Base-by-base conservation (phyloP, 345 rosid genomes). In the Acer negundo region DNA sequence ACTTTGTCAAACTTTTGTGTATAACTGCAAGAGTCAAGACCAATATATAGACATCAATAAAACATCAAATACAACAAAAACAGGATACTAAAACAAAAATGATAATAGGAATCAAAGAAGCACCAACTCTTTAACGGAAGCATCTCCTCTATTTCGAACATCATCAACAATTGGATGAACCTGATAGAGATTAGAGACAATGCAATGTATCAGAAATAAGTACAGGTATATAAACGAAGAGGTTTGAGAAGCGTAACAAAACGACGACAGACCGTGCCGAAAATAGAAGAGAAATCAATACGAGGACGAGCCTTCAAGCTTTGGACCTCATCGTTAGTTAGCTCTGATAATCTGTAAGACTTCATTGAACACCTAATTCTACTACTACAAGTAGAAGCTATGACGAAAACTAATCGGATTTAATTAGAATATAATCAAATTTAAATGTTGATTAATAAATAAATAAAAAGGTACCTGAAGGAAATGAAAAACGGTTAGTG, bases 1-100 rank as follows among this genome's bases (percentile, higher is more conserved):
- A 92, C 97, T 83, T 85, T 93, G 89, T 93, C 98, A 80, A 93
- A 95, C 79, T 69, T 93, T 71, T 85, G 86, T 61, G 99, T 95
- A 78, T 87, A 90, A 74, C 98, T 95, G 81, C 84, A 82, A 73
- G 38, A 35, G 38, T 35, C 38, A 35, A 4, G 70, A 74, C 0
- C 35, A 44, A 63, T 42, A 65, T 9, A 76, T 15, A 67, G 58
- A 28, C n/a, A 78, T 42, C 46, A 42, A 42, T 20, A 56, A 22
- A 55, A 62, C 44, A 61, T 49, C 16, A 58, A 38, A 4, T 15
- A 5, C 38, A 17, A 7, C 6, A 10, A 10, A 70, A 73, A 19
- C 53, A 17, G 49, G 63, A 4, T n/a, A 40, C 46, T 16, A 42
- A 53, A 64, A 9, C 62, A 69, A 6, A 12, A 12, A 28, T 0